Evolutionary conservation across 768 basidiomycete species (phyloP).

Genomic region (Cystobasidium tubakii): DNA sequence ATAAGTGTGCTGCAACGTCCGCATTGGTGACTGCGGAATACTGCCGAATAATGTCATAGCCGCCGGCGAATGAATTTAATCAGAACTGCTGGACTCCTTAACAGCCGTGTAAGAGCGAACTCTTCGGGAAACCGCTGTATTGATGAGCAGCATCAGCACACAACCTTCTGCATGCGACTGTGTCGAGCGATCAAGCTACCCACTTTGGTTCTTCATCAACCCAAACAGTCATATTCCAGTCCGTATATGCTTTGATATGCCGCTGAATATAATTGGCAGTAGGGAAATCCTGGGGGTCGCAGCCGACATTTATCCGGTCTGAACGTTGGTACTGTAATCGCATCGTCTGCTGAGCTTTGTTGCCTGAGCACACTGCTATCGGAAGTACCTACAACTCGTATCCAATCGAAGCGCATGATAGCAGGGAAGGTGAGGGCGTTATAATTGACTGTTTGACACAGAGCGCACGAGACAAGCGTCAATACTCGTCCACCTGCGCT

Average conservation of each 20-base stretch:
- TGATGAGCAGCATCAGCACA: neutral
- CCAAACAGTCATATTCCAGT: conserved; percentile 30
- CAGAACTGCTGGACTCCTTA: too few species aligned
- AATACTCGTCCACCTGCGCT: too few species aligned
- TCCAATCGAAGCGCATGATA: conserved; percentile 36
- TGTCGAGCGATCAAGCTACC: neutral
- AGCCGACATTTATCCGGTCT: conserved; percentile 62
- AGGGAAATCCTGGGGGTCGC: conserved; percentile 69
- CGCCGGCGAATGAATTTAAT: too few species aligned
- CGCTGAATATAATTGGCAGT: conserved; percentile 62
- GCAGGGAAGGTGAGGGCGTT: conserved; percentile 39
- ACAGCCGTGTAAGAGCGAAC: conserved; percentile 17
- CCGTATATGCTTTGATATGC: conserved; percentile 23
- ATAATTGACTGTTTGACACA: conserved; percentile 44
- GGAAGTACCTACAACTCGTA: conserved; percentile 55
- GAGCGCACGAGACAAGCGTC: too few species aligned
- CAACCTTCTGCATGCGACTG: neutral
- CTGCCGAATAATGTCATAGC: neutral
- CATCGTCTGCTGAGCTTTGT: too few species aligned
- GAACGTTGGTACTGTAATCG: conserved; percentile 65
- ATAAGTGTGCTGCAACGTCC: neutral
- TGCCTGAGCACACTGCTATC: too few species aligned
- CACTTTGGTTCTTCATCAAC: conserved; percentile 18
- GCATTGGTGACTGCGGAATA: too few species aligned
- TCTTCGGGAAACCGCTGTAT: conserved; percentile 27